Conservation (phyloP, 768 basidiomycete species). For the Suillus bovinus region DNA sequence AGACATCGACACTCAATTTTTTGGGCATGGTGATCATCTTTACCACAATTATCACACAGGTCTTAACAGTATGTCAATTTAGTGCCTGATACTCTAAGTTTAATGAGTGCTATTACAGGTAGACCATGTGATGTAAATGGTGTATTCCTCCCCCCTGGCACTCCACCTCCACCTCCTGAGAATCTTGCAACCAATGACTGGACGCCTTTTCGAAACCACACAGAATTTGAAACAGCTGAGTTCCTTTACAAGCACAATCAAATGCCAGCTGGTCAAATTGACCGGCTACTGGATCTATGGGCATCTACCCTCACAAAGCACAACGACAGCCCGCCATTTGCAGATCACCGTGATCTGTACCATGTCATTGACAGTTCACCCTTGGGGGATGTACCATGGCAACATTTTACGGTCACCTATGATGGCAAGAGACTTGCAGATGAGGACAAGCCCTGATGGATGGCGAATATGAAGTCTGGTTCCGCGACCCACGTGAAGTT, state of each 20-base stretch:
- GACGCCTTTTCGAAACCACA: neutral
- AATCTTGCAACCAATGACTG: neutral
- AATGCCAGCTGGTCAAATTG: neutral
- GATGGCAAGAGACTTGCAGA: neutral
- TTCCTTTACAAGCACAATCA: neutral
- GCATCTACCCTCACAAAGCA: neutral
- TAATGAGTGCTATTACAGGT: neutral
- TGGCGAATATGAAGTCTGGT: neutral
- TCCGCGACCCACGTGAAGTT: neutral
- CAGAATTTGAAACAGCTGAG: neutral
- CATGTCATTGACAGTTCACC: neutral
- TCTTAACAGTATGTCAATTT: neutral
- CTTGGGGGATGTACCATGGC: neutral
- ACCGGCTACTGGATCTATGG: neutral
- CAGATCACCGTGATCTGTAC: neutral
- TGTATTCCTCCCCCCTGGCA: neutral
- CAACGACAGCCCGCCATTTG: neutral
- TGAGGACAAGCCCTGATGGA: neutral
- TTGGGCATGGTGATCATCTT: neutral
- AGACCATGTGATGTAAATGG: neutral
- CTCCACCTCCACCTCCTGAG: neutral
- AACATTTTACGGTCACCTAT: neutral
- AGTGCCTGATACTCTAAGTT: neutral
- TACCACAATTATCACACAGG: neutral
- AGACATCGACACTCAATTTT: neutral